Evolutionary conservation across 1,139 yeast genomes (phyloP), one percentile per base, ranked within the genome.

Genomic region (Saccharomycopsis hybrid): DNA sequence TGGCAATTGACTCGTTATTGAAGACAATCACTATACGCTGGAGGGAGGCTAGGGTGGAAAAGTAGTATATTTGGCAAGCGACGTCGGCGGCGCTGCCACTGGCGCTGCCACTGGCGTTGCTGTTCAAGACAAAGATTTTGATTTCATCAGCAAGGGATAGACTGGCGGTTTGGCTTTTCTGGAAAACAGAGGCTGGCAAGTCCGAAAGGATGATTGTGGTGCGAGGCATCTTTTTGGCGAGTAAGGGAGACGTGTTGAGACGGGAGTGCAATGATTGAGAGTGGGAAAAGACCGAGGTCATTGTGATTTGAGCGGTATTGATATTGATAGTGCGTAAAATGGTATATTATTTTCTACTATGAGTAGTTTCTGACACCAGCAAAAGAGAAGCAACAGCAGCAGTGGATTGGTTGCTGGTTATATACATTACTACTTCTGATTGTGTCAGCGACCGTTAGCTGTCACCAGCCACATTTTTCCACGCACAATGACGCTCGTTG

Each of bases 131-230:
- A 4, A 37, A 11, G 13, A 51, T 25, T 35, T 51, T 51, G 49
- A 51, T 39, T 29, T 51, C 54, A 24, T 51, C 54, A 25, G 52
- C 54, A 3, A 39, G 4, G 5, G 52, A 44, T 2, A 51, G 25
- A 28, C 43, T 41, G 27, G 48, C 43, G 7, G 41, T 18, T 25
- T 27, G 39, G 32, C 18, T 47, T 28, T 47, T 48, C 18, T 33
- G 31, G 32, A 50, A 50, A 11, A 49, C 38, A 5, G 31, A 9
- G 18, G 28, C 13, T 7, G 48, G 48, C 30, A 50, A 27, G 27
- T 49, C 48, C 4, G 33, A 24, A 24, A 51, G 13, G 25, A 51
- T 51, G 11, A 51, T 49, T 4, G 54, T 51, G 36, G 54, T 44
- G 32, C 32, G 35, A 37, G 54, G 54, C 32, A 31, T 30, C 8